Percentiles rank a stretch among this genome's conserved stretches.
Evolutionary conservation across 2,329 filamentous ascomycete species (phyloP).

Genomic region (Microcyclospora pomicola): DNA sequence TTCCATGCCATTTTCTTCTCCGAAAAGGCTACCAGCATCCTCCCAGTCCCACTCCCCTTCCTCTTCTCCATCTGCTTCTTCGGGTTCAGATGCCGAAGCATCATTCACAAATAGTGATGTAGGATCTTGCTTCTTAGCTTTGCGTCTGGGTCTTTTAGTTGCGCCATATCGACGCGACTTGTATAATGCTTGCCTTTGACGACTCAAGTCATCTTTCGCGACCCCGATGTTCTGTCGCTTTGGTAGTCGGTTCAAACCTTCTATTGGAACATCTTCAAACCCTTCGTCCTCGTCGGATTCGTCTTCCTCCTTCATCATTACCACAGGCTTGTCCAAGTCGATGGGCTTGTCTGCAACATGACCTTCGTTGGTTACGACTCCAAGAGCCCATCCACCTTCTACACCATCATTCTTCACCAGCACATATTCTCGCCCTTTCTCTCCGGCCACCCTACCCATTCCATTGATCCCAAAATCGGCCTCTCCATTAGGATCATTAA

Average conservation of each 20-base stretch:
- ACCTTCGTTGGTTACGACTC: conserved; percentile 75
- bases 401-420: conserved; percentile 90
- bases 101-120: conserved; percentile 44
- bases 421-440: conserved; percentile 87
- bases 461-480: conserved; percentile 49
- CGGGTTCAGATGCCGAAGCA: conserved; percentile 15
- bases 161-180: conserved; percentile 24
- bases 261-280: conserved; percentile 87
- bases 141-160: conserved; percentile 9
- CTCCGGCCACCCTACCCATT: conserved; percentile 59
- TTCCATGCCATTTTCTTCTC: conserved; percentile 33
- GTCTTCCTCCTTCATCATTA: conserved; percentile 38
- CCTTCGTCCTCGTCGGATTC: conserved; percentile 50
- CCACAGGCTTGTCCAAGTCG: conserved; percentile 59
- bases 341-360: conserved; percentile 79
- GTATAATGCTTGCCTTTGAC: conserved; percentile 35
- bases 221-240: conserved; percentile 33
- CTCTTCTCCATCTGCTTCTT: conserved; percentile 16
- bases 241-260: conserved; percentile 73
- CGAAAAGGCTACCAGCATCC: conserved; percentile 41
- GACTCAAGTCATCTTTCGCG: conserved; percentile 19
- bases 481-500: conserved; percentile 63
- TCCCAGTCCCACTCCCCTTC: conserved; percentile 31
- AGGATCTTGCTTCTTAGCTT: conserved; percentile 24
- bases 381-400: conserved; percentile 89